Percentiles rank a stretch among this genome's conserved stretches.
phyloP scores from a whole-genome alignment of 2,329 filamentous ascomycete genomes.

The Domatiomyces globalis region DNA sequence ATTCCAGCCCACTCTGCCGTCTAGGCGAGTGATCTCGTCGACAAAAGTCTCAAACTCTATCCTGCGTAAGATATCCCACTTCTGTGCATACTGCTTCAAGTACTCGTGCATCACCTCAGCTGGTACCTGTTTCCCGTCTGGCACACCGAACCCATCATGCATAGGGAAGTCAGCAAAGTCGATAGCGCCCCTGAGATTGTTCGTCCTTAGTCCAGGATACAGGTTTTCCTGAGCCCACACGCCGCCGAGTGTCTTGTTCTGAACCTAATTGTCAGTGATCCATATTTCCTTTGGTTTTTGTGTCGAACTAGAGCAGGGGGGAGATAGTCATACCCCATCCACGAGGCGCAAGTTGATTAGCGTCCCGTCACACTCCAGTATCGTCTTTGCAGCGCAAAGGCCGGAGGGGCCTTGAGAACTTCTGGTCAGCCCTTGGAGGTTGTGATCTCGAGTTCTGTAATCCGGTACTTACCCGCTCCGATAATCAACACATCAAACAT shows the following conservation, averaged over 20 bases:
- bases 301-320: not conserved
- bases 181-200: conserved; percentile 59
- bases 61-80: conserved; percentile 36
- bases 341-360: not conserved
- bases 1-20: conserved; percentile 25
- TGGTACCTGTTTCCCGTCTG: conserved; percentile 44
- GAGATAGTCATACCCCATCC: not conserved
- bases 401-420: conserved; percentile 10
- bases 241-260: conserved; percentile 37
- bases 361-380: conserved; percentile 11
- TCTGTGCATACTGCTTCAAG: conserved; percentile 40
- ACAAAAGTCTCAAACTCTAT: conserved; percentile 43
- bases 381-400: conserved; percentile 16
- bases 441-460: not conserved
- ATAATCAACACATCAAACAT: conserved; percentile 15
- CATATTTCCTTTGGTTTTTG: too few species aligned
- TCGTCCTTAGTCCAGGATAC: conserved; percentile 54
- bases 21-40: conserved; percentile 32
- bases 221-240: conserved; percentile 55
- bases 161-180: conserved; percentile 65
- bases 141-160: conserved; percentile 39
- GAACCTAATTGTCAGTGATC: not conserved
- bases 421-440: not conserved
- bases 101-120: conserved; percentile 44
- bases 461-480: conserved; percentile 8